phyloP scores from a whole-genome alignment of 441 rosid genomes.

The Pelargonium hybrid region DNA sequence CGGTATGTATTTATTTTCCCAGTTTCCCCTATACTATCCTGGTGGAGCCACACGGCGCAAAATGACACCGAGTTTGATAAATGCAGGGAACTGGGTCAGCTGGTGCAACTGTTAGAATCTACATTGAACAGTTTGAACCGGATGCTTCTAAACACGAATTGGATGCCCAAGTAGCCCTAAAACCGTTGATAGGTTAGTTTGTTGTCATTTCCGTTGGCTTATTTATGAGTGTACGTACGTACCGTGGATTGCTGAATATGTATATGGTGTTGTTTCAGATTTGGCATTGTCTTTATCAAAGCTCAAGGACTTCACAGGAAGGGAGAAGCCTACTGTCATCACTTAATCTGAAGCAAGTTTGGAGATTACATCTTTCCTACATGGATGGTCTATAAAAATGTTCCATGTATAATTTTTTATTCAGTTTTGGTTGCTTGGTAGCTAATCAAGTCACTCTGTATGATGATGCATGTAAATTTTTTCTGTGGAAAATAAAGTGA shows the following conservation, averaged over 20 bases:
- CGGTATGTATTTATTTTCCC: neutral
- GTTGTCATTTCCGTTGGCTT: neutral
- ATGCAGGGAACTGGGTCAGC: constrained; percentile 89
- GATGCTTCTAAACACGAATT: constrained; percentile 69
- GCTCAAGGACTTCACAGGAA: constrained; percentile 79
- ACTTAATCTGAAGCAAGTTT: constrained; percentile 37
- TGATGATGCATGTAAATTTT: constrained; percentile 12
- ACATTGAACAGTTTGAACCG: constrained; percentile 72
- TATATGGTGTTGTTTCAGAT: constrained; percentile 37
- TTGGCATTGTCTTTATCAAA: constrained; percentile 73
- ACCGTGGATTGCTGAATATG: constrained; percentile 13
- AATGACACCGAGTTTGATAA: constrained; percentile 4
- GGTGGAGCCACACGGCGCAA: neutral
- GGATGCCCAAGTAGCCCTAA: constrained; percentile 82
- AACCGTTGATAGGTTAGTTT: constrained; percentile 65
- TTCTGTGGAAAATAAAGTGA: constrained; percentile 13
- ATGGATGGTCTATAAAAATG: constrained; percentile 1
- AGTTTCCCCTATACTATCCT: neutral
- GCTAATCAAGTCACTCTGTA: constrained; percentile 3
- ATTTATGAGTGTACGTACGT: neutral
- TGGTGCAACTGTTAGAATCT: constrained; percentile 81
- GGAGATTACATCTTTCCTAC: constrained; percentile 13
- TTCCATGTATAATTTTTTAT: neutral
- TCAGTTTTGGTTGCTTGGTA: constrained; percentile 31
- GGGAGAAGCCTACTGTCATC: constrained; percentile 89